These are phyloP conservation scores for Phytophthora europaea DNA, from an alignment of 352 stramenopile genomes.

Conservation along the genomic window DNA sequence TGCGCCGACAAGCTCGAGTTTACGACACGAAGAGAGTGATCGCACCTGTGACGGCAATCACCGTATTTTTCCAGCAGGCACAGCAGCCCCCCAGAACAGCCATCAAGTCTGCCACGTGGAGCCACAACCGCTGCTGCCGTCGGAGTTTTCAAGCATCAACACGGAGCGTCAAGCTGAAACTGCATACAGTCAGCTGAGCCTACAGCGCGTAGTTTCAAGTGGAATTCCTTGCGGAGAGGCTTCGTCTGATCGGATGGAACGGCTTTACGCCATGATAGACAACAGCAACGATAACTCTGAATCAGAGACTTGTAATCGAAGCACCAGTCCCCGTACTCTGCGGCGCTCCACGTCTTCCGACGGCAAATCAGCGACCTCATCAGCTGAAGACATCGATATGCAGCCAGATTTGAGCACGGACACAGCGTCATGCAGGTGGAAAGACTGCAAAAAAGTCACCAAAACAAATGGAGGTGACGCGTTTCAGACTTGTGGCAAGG, in stretches of 20 bases:
- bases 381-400: background rate
- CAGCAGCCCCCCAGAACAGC: too few relatives aligned
- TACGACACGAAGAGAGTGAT: too few relatives aligned
- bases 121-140: too few relatives aligned
- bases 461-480: background rate
- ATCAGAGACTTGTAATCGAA: background rate
- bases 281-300: background rate
- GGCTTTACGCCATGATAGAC: background rate
- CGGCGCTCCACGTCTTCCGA: background rate
- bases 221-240: background rate
- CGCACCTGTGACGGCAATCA: too few relatives aligned
- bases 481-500: conserved; percentile 1
- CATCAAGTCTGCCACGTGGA: too few relatives aligned
- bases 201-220: background rate
- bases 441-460: background rate
- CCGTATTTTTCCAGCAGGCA: too few relatives aligned
- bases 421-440: background rate
- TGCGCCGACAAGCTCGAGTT: too few relatives aligned
- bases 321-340: background rate
- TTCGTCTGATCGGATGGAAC: background rate
- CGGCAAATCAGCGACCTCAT: background rate
- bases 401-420: background rate
- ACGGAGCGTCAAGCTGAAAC: too few relatives aligned
- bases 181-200: background rate
- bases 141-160: too few relatives aligned